phyloP scores from a whole-genome alignment of 306 rosid species.

The Datisca glomerata region DNA sequence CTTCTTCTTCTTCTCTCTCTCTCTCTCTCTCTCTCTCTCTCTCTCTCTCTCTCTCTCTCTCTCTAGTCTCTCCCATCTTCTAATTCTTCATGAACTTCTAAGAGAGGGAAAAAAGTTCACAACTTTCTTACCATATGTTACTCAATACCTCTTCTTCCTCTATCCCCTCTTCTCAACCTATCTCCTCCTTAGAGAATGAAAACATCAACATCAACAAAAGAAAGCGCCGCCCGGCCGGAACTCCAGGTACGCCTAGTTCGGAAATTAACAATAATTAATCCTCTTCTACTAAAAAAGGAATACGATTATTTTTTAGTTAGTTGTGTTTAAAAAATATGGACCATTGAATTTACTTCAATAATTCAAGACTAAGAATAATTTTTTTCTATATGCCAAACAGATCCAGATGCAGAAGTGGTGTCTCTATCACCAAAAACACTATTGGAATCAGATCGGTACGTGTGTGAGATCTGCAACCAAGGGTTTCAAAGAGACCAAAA shows the following conservation, averaged over 20 bases:
- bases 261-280: too few relatives aligned
- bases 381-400: too few relatives aligned
- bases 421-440: slow-evolving; percentile 89
- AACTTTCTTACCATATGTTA: slow-evolving; percentile 29
- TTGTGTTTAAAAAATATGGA: too few relatives aligned
- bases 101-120: background rate
- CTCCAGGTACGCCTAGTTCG: slow-evolving; percentile 51
- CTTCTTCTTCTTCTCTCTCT: slow-evolving; percentile 12
- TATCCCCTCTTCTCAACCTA: slow-evolving; percentile 62
- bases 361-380: too few relatives aligned
- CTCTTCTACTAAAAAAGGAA: background rate
- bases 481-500: slow-evolving; percentile 99
- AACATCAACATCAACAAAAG: slow-evolving; percentile 43
- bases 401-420: slow-evolving; percentile 99
- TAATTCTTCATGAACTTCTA: background rate
- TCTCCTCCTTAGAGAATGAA: slow-evolving; percentile 55
- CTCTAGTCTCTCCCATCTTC: background rate
- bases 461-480: slow-evolving; percentile 99
- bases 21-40: slow-evolving; percentile 10
- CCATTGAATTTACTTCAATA: too few relatives aligned
- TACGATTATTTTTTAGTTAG: background rate
- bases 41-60: slow-evolving; percentile 10
- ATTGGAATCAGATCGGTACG: slow-evolving; percentile 94
- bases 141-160: slow-evolving; percentile 50
- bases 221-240: slow-evolving; percentile 92